Evolutionary conservation across 371 early-diverging fungal species (phyloP), one percentile per base, ranked within the genome.

Genomic region (Actinomortierella ambigua): DNA sequence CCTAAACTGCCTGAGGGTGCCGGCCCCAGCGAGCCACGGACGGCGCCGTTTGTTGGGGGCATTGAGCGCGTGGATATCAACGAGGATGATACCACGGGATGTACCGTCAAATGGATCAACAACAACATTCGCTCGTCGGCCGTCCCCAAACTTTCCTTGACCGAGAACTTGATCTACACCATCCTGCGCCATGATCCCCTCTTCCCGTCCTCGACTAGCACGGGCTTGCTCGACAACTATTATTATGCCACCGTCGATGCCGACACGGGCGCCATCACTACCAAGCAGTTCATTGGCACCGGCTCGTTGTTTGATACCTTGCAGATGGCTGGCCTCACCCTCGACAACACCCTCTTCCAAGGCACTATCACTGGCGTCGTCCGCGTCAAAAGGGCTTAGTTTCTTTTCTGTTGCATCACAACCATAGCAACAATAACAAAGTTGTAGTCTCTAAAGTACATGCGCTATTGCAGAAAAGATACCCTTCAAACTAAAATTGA

Each of bases 311-410:
- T 34, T 23, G 57, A 57, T 48, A 57, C 57, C 20, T 40, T 57
- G 17, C 57, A 57, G 48, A 57, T 57, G 57, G 57, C 57, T 34
- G 57, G 57, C 46, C 49, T 57, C 24, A 57, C 23, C 57, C 4
- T 11, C 17, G 22, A 57, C 48, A 22, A 17, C 4, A 34, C n/a
- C 34, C 48, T 57, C 17, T 49, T 57, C 18, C 57, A 57, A 34
- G 57, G 57, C 46, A 57, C 57, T 26, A 46, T 57, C 22, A 57
- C 57, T 14, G 57, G 57, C 15, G 48, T 57, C 48, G 40, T 57
- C 24, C 57, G 48, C 27, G 48, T 48, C 48, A 27, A 48, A 39
- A 57, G 48, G 39, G 57, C 57, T 23, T 57, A 49, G 34, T n/a
- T n/a, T n/a, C n/a, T n/a, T n/a, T n/a, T n/a, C n/a, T n/a, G n/a